phyloP scores from a whole-genome alignment of 257 asterid species.

The Solanum arcanum region DNA sequence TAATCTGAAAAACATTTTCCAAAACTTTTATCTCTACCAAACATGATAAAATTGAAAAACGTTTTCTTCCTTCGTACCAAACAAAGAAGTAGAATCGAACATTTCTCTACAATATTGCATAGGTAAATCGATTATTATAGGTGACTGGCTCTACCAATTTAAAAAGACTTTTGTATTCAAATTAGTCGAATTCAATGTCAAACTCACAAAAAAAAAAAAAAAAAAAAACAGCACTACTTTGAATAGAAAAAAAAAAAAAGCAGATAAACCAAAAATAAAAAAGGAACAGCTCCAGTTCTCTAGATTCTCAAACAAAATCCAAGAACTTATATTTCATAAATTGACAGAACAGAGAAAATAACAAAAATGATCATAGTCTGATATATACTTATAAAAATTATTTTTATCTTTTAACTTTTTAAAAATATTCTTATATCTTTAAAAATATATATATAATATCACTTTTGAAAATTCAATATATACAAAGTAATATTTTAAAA shows the following conservation, averaged over 20 bases:
- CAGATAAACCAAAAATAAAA: neutral
- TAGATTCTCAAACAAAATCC: neutral
- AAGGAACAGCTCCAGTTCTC: neutral
- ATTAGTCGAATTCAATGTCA: neutral
- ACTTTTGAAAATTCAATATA: neutral
- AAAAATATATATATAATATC: neutral
- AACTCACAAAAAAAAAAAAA: neutral
- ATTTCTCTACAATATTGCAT: neutral
- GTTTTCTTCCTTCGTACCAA: too few species aligned
- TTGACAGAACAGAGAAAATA: neutral
- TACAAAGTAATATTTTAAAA: neutral
- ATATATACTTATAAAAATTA: neutral
- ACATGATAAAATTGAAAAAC: too few species aligned
- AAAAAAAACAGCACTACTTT: neutral
- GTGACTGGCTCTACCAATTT: neutral
- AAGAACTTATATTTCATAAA: neutral
- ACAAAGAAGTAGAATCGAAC: rapidly evolving
- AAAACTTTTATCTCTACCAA: too few species aligned
- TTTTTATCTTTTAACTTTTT: neutral
- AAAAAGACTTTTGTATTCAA: neutral
- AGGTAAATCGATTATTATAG: too few species aligned
- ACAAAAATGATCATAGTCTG: neutral
- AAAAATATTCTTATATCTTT: neutral
- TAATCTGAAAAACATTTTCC: too few species aligned
- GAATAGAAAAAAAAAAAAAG: neutral